Evolutionary conservation across 2,329 filamentous ascomycete species (phyloP).

Genomic region (Scolecobasidium constrictum): DNA sequence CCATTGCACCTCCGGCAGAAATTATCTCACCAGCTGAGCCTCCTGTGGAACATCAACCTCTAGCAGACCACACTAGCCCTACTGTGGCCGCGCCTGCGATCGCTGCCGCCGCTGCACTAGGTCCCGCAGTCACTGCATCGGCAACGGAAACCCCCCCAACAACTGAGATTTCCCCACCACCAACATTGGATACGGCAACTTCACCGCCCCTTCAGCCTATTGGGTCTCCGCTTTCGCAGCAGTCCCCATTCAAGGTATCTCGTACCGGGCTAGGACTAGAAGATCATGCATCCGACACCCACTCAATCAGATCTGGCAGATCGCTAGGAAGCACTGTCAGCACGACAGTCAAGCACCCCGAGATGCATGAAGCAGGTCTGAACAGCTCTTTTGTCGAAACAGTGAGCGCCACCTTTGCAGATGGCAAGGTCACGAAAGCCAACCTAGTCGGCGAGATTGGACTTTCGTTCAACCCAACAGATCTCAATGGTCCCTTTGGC

Average conservation of each 20-base stretch:
- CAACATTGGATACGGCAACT: neutral
- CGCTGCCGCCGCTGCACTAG: conserved; percentile 2
- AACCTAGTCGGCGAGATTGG: conserved; percentile 83
- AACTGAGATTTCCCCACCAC: conserved; percentile 1
- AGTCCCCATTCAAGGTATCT: conserved; percentile 11
- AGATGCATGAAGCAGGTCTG: conserved; percentile 67
- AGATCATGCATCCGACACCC: conserved; percentile 69
- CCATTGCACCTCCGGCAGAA: neutral
- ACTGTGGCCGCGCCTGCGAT: conserved; percentile 1
- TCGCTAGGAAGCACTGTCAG: conserved; percentile 61
- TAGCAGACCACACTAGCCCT: conserved; percentile 15
- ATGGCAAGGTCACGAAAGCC: conserved; percentile 57
- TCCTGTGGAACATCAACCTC: too few relatives aligned
- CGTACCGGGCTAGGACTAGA: conserved; percentile 19
- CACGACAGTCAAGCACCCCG: conserved; percentile 59
- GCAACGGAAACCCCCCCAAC: conserved; percentile 13
- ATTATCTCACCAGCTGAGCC: too few relatives aligned
- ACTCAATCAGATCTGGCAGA: conserved; percentile 81
- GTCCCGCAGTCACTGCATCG: conserved; percentile 12
- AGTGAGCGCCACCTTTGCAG: conserved; percentile 74
- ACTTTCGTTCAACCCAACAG: conserved; percentile 61
- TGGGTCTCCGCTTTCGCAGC: conserved; percentile 10
- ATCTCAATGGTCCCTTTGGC: conserved; percentile 30
- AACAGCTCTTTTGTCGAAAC: conserved; percentile 87
- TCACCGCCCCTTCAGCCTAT: conserved; percentile 7